Conservation (phyloP, 2,329 filamentous ascomycete species). For the Curvularia spicifera region DNA sequence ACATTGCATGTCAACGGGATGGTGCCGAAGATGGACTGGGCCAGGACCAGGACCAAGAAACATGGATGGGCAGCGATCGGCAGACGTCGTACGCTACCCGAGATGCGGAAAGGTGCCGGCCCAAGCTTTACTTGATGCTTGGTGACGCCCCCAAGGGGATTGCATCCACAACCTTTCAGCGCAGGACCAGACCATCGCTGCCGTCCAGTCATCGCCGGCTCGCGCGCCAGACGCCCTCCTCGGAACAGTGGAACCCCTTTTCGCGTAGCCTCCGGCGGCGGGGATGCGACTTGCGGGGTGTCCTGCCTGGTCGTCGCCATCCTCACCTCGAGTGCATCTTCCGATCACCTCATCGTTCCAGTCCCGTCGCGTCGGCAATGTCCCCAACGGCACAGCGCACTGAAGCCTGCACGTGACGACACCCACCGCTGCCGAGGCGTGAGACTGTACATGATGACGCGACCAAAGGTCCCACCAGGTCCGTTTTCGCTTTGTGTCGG, state of each 20-base stretch:
- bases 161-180: conserved; percentile 1
- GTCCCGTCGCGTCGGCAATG: conserved; percentile 30
- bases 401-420: conserved; percentile 33
- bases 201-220: conserved; percentile 11
- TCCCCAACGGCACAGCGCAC: conserved; percentile 17
- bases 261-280: conserved; percentile 6
- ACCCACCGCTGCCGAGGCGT: conserved; percentile 18
- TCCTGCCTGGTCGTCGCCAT: conserved; percentile 21
- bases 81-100: conserved; percentile 13
- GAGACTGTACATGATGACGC: conserved; percentile 34
- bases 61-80: conserved; percentile 17
- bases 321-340: conserved; percentile 30
- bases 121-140: conserved; percentile 6
- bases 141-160: conserved; percentile 8
- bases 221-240: conserved; percentile 9
- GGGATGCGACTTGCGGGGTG: conserved; percentile 17
- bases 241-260: conserved; percentile 13
- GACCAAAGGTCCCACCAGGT: conserved; percentile 46
- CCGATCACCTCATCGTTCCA: conserved; percentile 37
- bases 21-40: conserved; percentile 8
- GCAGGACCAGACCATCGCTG: conserved; percentile 4
- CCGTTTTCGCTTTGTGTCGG: conserved; percentile 21
- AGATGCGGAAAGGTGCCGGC: conserved; percentile 8
- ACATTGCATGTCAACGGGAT: conserved; percentile 21
- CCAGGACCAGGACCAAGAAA: conserved; percentile 3